Evolutionary conservation across 2,329 filamentous ascomycete genomes (phyloP).

Genomic region (Plenodomus tracheiphilus): DNA sequence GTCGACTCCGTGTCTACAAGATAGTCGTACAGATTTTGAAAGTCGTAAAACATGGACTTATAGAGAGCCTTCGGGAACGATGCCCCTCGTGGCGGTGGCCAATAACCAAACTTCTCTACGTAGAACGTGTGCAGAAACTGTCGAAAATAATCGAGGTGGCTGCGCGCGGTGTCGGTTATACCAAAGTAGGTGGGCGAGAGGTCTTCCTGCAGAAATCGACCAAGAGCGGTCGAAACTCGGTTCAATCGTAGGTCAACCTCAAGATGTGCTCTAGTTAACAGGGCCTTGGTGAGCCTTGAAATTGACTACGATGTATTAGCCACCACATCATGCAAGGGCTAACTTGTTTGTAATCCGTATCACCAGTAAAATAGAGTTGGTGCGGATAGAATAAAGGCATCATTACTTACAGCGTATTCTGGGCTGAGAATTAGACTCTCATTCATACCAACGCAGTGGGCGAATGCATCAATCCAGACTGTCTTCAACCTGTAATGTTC

Average conservation of each 20-base stretch:
- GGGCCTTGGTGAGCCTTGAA: constrained; percentile 61
- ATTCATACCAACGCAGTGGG: constrained; percentile 78
- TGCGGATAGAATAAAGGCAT: too few species aligned
- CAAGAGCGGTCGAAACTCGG: constrained; percentile 61
- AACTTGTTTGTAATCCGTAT: too few species aligned
- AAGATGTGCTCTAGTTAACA: constrained; percentile 64
- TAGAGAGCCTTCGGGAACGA: constrained; percentile 64
- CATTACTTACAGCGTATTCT: constrained; percentile 62
- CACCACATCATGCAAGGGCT: background rate
- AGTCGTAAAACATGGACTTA: constrained; percentile 67
- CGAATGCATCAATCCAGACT: constrained; percentile 74
- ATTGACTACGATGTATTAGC: constrained; percentile 33
- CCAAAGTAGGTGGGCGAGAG: constrained; percentile 69
- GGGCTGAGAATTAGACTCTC: constrained; percentile 59
- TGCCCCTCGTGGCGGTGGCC: constrained; percentile 62
- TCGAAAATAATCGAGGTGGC: constrained; percentile 74
- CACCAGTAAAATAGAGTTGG: too few species aligned
- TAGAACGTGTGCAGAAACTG: constrained; percentile 70
- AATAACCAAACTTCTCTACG: constrained; percentile 68
- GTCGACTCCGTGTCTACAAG: constrained; percentile 67
- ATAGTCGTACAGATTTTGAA: constrained; percentile 70
- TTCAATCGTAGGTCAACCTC: constrained; percentile 69
- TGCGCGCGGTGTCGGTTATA: constrained; percentile 61
- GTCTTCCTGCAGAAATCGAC: constrained; percentile 72
- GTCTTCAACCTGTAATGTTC: constrained; percentile 66